phyloP scores from a whole-genome alignment of 2,329 filamentous ascomycete genomes.

The Emmonsiellopsis sp. region DNA sequence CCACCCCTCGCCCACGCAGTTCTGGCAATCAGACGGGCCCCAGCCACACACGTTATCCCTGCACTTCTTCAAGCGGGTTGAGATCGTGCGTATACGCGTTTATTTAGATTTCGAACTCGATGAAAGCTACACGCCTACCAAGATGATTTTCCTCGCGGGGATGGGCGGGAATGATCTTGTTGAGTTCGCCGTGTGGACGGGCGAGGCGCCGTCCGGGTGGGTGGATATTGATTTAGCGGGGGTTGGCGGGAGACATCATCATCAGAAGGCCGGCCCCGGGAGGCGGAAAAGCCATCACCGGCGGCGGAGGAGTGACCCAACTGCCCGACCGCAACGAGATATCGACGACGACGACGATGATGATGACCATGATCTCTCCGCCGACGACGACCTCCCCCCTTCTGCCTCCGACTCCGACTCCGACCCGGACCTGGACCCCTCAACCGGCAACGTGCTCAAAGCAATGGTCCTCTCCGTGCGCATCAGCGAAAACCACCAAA shows the following conservation, averaged over 20 bases:
- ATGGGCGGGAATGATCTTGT: conserved; percentile 87
- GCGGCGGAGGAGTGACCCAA: conserved; percentile 2
- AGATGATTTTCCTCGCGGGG: conserved; percentile 79
- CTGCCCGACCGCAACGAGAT: too few relatives aligned
- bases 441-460: conserved; percentile 64
- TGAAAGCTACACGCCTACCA: conserved; percentile 93
- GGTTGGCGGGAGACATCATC: conserved; percentile 42
- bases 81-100: conserved; percentile 41
- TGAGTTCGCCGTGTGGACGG: conserved; percentile 71
- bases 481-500: conserved; percentile 94
- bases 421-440: conserved; percentile 20
- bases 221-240: conserved; percentile 67
- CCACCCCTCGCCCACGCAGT: conserved; percentile 45
- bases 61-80: conserved; percentile 50
- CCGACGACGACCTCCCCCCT: conserved; percentile 4
- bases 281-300: conserved; percentile 17
- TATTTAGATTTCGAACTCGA: conserved; percentile 83
- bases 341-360: conserved; percentile 4
- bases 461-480: conserved; percentile 86
- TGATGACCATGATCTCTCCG: conserved; percentile 4
- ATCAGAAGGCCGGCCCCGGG: conserved; percentile 17
- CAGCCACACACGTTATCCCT: conserved; percentile 55
- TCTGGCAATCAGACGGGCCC: conserved; percentile 59
- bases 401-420: conserved; percentile 10
- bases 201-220: conserved; percentile 78